These are phyloP conservation scores for Agrocybe chaxingu DNA, from an alignment of 768 basidiomycete genomes.

Conservation along the genomic window DNA sequence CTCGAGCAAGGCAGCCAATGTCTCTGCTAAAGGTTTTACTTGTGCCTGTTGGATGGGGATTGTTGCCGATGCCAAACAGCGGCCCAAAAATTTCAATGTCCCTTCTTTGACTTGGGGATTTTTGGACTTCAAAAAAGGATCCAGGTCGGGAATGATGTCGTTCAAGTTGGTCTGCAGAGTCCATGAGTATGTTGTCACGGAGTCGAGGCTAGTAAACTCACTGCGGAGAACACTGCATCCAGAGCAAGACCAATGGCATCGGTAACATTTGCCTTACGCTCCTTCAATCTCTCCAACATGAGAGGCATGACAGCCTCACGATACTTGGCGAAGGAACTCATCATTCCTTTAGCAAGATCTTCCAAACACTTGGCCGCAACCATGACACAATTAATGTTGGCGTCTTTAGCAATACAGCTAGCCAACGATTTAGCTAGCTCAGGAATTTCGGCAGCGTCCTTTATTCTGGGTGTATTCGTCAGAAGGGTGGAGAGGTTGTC, in stretches of 20 bases:
- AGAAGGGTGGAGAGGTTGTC: conserved; percentile 78
- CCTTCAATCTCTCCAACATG: conserved; percentile 89
- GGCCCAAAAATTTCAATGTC: conserved; percentile 79
- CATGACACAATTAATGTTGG: conserved; percentile 95
- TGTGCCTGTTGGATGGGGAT: conserved; percentile 69
- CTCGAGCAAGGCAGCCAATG: conserved; percentile 72
- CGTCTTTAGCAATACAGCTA: conserved; percentile 78
- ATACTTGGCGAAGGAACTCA: conserved; percentile 69
- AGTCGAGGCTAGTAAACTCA: conserved; percentile 34
- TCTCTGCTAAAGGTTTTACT: conserved; percentile 79
- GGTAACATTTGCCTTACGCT: conserved; percentile 86
- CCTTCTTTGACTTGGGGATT: conserved; percentile 98
- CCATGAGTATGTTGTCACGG: conserved; percentile 8
- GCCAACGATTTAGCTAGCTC: conserved; percentile 79
- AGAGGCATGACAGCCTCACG: conserved; percentile 68
- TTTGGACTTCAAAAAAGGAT: conserved; percentile 77
- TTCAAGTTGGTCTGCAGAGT: conserved; percentile 63
- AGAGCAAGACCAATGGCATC: conserved; percentile 86
- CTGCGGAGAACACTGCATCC: conserved; percentile 84
- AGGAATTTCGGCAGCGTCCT: conserved; percentile 73
- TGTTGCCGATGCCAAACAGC: conserved; percentile 71
- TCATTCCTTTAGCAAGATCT: conserved; percentile 80
- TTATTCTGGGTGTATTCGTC: conserved; percentile 68
- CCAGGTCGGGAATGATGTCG: conserved; percentile 82
- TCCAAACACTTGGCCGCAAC: conserved; percentile 84